Percentiles rank a stretch among this genome's conserved stretches.
phyloP scores from a whole-genome alignment of 2,329 filamentous ascomycete species.

The Calonectria multiphialidica region DNA sequence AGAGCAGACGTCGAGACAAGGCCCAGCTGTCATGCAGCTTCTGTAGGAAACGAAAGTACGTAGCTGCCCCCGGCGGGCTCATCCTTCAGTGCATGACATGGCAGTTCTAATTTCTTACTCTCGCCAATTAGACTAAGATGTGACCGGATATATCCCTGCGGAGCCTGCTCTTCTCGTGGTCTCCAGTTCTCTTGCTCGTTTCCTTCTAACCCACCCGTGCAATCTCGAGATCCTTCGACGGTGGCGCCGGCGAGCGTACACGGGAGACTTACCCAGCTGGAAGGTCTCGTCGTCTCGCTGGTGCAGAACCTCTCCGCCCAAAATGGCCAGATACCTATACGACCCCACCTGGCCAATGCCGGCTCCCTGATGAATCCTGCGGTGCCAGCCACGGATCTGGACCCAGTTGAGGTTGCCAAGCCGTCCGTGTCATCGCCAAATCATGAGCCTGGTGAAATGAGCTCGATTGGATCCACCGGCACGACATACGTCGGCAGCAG shows the following conservation, averaged over 20 bases:
- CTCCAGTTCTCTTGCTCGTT: background rate
- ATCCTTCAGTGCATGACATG: background rate
- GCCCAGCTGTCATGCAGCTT: constrained; percentile 3
- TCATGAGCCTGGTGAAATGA: background rate
- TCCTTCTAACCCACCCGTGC: background rate
- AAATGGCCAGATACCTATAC: background rate
- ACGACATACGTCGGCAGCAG: background rate
- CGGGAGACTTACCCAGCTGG: background rate
- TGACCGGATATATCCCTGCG: constrained; percentile 2
- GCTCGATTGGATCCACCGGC: background rate
- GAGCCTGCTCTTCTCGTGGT: background rate
- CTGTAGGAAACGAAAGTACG: constrained; percentile 4
- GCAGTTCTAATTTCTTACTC: background rate
- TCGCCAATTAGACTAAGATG: background rate
- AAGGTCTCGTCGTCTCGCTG: constrained; percentile 1
- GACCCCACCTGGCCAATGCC: background rate
- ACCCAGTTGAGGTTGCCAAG: background rate
- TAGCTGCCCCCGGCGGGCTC: background rate
- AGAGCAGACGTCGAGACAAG: constrained; percentile 1
- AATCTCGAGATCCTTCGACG: background rate
- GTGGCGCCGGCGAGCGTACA: background rate
- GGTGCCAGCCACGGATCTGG: background rate
- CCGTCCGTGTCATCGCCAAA: background rate
- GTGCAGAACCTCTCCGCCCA: background rate
- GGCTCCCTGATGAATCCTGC: background rate